Evolutionary conservation across 768 basidiomycete genomes (phyloP), one percentile per base, ranked within the genome.

Genomic region (Lenzites betulinus): DNA sequence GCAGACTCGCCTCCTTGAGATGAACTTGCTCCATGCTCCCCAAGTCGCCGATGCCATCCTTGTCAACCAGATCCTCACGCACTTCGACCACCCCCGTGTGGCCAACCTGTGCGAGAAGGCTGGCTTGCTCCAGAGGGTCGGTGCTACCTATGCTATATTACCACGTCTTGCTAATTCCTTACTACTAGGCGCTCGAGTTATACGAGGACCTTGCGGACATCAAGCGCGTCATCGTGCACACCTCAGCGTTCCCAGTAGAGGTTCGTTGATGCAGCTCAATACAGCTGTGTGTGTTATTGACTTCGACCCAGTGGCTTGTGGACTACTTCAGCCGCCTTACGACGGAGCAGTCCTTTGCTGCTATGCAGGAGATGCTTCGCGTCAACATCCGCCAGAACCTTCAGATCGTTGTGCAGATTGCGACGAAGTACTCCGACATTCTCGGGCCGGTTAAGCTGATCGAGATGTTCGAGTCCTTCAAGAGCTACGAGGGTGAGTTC

Each of bases 41-140:
- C 97, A 98, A 74, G 97, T 98, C 54, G 97, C 97, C 0, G 97
- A 99, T 71, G 97, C 97, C 3, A 99, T 99, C 66, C 88, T 99
- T 38, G 94, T 94, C 28, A 99, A 98, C 73, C 93, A 98, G 71
- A 97, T 99, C 94, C 98, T 98, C 75, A 83, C 89, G 5, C 88
- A 98, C 72, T 98, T 98, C 69, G 97, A 99, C 74, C 86, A 92
- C 28, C 94, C 97, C 6, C 83, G 97, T 58, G 94, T 99, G 69
- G 97, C 97, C 64, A 98, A 98, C 75, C 82, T 99, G 54, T 98
- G 95, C 69, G 97, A 99, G 80, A 97, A 97, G 79, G 97, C 97
- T 61, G 97, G 97, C 49, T 77, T 99, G 43, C 73, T 98, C 70
- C 97, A 98, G 76, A 81, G 95, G 59, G 95, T 95, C 71, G 64